Conservation (phyloP, 139 green algal genomes). For the Chlamydomonas schloesseri region DNA sequence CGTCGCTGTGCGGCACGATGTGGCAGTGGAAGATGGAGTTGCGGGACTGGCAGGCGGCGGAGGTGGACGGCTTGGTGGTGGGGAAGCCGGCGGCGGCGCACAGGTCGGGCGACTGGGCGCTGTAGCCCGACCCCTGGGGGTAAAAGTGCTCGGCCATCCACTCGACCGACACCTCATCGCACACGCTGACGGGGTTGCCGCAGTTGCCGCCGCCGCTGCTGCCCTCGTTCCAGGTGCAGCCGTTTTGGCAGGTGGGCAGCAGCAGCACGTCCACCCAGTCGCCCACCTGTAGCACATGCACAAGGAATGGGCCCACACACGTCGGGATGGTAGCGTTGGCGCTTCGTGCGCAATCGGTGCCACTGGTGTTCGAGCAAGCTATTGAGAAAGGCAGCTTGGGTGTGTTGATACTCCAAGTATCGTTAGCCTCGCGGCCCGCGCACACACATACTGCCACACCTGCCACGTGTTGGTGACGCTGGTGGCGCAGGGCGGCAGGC, state of each 20-base stretch:
- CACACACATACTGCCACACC: not conserved
- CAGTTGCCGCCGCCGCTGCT: slow-evolving; percentile 15
- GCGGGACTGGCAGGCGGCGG: not conserved
- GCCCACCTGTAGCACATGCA: not conserved
- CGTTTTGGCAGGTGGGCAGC: slow-evolving; percentile 23
- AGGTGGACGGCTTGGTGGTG: not conserved
- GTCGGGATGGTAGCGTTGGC: too few species aligned
- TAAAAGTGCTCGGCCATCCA: slow-evolving; percentile 3
- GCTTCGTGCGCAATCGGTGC: too few species aligned
- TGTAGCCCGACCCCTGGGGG: not conserved
- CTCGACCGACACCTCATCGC: not conserved
- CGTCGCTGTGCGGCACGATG: slow-evolving; percentile 31
- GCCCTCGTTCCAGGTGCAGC: not conserved
- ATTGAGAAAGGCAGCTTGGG: too few species aligned
- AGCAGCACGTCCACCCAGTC: slow-evolving; percentile 7
- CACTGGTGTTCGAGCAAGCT: too few species aligned
- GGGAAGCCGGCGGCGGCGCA: too few species aligned
- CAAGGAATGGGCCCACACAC: too few species aligned
- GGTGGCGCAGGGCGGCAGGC: slow-evolving; percentile 7
- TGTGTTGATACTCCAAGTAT: too few species aligned
- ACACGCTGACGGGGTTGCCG: not conserved
- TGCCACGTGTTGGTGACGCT: slow-evolving; percentile 20
- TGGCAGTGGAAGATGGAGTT: slow-evolving; percentile 24
- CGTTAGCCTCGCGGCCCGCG: too few species aligned
- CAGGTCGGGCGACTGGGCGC: not conserved